Base-by-base conservation (phyloP, 2,329 filamentous ascomycete species). In the Epichloe gansuensis region DNA sequence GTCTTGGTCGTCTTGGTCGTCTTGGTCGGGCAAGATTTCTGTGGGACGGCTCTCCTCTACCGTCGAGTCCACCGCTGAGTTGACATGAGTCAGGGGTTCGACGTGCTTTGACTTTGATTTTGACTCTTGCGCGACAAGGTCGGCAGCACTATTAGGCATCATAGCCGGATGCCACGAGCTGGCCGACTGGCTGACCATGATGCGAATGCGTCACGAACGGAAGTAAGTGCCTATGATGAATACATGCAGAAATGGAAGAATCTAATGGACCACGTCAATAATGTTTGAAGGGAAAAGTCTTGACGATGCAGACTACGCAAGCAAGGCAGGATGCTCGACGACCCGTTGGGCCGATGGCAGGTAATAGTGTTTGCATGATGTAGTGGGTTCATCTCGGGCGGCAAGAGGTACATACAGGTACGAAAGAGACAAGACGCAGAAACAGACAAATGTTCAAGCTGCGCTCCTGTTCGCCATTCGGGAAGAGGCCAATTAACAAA, bases 121-220 rank as follows among this genome's bases (percentile, higher is more conserved):
- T 23, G 21, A 35, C 6, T 41, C 39, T 49, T 39, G 44, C 12
- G 38, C 35, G 25, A 46, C 44, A 7, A 52, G 5, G 36, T 55
- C 53, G 44, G 50, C 48, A 34, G 40, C 40, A 52, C 54, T 58
- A 53, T 65, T 64, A 35, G 71, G 70, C 63, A 71, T 68, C 53
- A 67, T 58, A 48, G 69, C 68, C 57, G 69, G 67, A 57, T 71
- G 66, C 69, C 69, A 71, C 60, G 67, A 64, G 54, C 61, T 63
- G 49, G 62, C 58, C 52, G 59, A 56, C 60, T 67, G 68, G 56
- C 61, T 60, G 57, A 66, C 66, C 70, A 72, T 72, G 53, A 53
- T 62, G 52, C 58, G 56, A 59, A 51, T 45, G 34, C 38, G 46
- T 21, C 15, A 47, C 50, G 51, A 48, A 52, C 47, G 36, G 25